These are phyloP conservation scores for Geotrichum fermentans DNA, from an alignment of 1,139 yeast species.

Conservation along the genomic window DNA sequence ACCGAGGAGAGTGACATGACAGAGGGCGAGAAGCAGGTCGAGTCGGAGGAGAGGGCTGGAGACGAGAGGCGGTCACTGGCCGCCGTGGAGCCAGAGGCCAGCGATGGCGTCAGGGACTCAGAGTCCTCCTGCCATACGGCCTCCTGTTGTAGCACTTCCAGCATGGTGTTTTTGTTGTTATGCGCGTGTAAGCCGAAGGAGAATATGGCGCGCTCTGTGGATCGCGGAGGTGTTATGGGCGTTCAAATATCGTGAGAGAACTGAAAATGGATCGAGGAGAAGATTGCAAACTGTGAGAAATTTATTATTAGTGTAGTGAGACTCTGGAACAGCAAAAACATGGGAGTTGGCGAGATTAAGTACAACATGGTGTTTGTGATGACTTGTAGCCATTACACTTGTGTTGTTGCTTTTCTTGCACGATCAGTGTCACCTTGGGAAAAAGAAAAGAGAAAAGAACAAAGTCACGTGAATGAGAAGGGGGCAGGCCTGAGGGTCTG, in stretches of 20 bases:
- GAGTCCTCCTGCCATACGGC: background rate
- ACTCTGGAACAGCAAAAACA: too few relatives aligned
- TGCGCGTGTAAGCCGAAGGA: background rate
- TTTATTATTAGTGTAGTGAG: too few relatives aligned
- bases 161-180: background rate
- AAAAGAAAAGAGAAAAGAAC: background rate
- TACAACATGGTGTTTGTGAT: background rate
- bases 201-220: too few relatives aligned
- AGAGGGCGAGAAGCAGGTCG: conserved; percentile 11
- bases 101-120: background rate
- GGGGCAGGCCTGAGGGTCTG: too few relatives aligned
- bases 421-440: background rate
- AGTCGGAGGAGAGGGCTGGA: conserved; percentile 1
- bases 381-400: too few relatives aligned
- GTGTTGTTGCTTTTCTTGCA: background rate
- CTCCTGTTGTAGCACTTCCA: background rate
- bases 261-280: too few relatives aligned
- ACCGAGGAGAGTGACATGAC: background rate
- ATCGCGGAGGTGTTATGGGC: too few relatives aligned
- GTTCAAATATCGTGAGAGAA: too few relatives aligned
- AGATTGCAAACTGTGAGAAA: too few relatives aligned
- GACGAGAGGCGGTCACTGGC: background rate
- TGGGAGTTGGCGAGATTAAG: too few relatives aligned
- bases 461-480: background rate
- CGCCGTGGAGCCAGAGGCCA: conserved; percentile 1